These are phyloP conservation scores for Lachnellula cervina DNA, from an alignment of 2,329 filamentous ascomycete genomes.

Conservation along the genomic window DNA sequence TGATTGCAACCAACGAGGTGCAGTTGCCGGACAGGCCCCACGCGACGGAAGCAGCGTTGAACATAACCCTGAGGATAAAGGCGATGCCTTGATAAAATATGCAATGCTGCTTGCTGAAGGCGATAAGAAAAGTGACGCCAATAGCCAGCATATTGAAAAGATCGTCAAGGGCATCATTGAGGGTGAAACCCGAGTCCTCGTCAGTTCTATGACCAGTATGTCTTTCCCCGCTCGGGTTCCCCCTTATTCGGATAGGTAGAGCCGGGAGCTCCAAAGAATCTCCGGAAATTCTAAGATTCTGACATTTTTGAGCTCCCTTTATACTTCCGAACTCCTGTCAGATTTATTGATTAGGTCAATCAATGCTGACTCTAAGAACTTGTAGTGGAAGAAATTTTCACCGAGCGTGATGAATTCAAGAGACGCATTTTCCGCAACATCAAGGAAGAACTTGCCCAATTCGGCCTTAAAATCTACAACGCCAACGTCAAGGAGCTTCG, in stretches of 20 bases:
- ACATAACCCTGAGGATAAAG: constrained; percentile 42
- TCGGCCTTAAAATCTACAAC: constrained; percentile 69
- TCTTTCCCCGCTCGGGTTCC: too few species aligned
- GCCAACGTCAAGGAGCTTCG: constrained; percentile 82
- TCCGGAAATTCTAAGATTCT: too few species aligned
- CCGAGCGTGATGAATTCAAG: constrained; percentile 72
- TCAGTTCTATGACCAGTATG: constrained; percentile 67
- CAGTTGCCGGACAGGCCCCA: constrained; percentile 22
- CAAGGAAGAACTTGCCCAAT: constrained; percentile 65
- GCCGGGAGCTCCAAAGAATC: too few species aligned
- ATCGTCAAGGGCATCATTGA: constrained; percentile 90
- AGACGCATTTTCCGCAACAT: constrained; percentile 60
- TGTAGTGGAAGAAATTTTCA: constrained; percentile 44
- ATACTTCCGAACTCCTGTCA: too few species aligned
- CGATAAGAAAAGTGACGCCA: constrained; percentile 36
- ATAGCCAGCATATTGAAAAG: constrained; percentile 63
- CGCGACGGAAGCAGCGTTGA: constrained; percentile 15
- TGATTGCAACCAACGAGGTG: constrained; percentile 57
- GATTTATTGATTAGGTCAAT: too few species aligned
- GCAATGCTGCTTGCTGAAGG: constrained; percentile 70
- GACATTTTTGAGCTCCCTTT: too few species aligned
- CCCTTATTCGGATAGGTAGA: too few species aligned
- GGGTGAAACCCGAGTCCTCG: constrained; percentile 77
- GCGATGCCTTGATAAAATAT: constrained; percentile 71
- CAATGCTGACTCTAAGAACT: too few species aligned